Base-by-base conservation (phyloP, 1,284 basidiomycete species). In the Anthracocystis walkeri region DNA sequence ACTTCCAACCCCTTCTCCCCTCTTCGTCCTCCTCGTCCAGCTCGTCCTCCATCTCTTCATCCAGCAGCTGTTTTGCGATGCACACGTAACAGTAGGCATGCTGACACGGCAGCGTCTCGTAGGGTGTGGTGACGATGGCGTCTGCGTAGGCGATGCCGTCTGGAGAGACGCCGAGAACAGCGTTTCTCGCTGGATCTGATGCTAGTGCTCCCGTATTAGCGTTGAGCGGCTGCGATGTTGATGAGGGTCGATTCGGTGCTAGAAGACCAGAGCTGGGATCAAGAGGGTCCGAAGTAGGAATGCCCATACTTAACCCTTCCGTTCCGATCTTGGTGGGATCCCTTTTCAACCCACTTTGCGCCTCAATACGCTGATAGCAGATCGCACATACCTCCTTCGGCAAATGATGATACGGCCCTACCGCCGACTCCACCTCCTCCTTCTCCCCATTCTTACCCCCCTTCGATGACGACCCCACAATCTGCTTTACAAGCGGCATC, bases 21-120 rank as follows among this genome's bases (percentile, higher is more conserved):
- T 45, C 20, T 1, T 72, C 65, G 29, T 72, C 67, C 42, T 70
- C 64, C 48, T 78, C 67, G 59, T 75, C 69, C 48, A 84, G 40
- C 54, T 82, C 81, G 51, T 84, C 84, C 57, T 76, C 81, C 68
- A 77, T 79, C 41, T 78, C 71, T 33, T 85, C 82, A 35, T 70
- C 66, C 8, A 84, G 55, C 48, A 85, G 60, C 60, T 78, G 72
- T 20, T 62, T 74, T 4, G 80, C 68, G 27, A 85, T 75, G 65
- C 84, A 85, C 33, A 77, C 72, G 55, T 85, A 85, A 74, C 84
- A 85, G 61, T 85, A 85, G 12, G 40, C 29, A 21, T 79, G 67
- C 1, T 67, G 58, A 55, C 84, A 85, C 20, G 80, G 81, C n/a
- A 77, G 50, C n/a, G 78, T 77, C 38, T 68, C 62, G 68, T 85